Evolutionary conservation across 2,329 filamentous ascomycete genomes (phyloP).

Genomic region (Alternaria sp.): DNA sequence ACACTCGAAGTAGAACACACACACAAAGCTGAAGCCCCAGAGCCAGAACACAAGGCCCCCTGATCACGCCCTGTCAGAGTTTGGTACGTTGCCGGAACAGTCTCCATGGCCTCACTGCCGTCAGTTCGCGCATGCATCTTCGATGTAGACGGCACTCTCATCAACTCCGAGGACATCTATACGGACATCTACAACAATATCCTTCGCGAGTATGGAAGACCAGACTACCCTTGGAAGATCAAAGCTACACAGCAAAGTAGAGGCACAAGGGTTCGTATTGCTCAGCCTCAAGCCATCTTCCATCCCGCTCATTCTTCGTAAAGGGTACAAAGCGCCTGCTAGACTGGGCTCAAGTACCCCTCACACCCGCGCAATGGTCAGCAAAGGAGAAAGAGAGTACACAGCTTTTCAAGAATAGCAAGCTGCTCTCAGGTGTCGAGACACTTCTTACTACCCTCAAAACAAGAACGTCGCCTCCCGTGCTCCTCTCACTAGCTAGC

Average conservation of each 20-base stretch:
- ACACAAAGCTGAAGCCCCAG: not conserved
- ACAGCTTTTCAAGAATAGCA: constrained; percentile 23
- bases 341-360: constrained; percentile 31
- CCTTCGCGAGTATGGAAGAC: constrained; percentile 28
- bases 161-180: constrained; percentile 47
- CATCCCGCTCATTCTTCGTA: not conserved
- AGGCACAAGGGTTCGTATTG: constrained; percentile 21
- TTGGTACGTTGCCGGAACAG: not conserved
- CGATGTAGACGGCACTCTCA: constrained; percentile 48
- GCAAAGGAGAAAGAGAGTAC: constrained; percentile 18
- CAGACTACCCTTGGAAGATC: constrained; percentile 30
- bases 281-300: not conserved
- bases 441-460: constrained; percentile 3
- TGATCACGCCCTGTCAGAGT: not conserved
- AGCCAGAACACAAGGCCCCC: not conserved
- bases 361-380: constrained; percentile 28
- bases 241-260: constrained; percentile 35
- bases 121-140: constrained; percentile 48
- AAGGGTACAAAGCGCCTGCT: constrained; percentile 31
- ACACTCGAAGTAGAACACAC: not conserved
- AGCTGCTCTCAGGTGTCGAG: constrained; percentile 1
- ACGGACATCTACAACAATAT: constrained; percentile 33
- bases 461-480: not conserved
- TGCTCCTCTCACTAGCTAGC: constrained; percentile 12
- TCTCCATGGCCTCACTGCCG: constrained; percentile 14